Conservation (phyloP, 2,329 filamentous ascomycete species). For the Niveomyces coronatus region DNA sequence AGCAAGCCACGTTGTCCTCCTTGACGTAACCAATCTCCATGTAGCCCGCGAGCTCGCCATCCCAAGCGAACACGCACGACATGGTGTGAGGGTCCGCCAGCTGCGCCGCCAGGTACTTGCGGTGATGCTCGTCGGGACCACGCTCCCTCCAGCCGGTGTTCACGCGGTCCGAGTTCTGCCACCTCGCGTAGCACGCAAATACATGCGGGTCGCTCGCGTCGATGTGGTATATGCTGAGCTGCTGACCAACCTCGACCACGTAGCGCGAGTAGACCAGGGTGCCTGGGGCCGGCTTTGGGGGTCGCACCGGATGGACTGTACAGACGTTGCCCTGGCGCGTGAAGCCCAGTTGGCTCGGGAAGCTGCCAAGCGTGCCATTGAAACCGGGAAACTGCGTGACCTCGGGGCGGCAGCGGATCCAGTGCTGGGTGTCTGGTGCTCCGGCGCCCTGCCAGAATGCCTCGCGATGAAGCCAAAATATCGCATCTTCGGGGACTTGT, state of each 20-base stretch:
- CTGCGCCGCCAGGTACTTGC: constrained; percentile 16
- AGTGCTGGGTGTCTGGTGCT: constrained; percentile 17
- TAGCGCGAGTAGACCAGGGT: constrained; percentile 17
- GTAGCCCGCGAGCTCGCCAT: constrained; percentile 18
- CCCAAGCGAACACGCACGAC: constrained; percentile 21
- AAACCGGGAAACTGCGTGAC: constrained; percentile 17
- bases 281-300: constrained; percentile 17
- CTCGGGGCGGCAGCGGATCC: constrained; percentile 16
- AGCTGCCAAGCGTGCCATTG: constrained; percentile 15
- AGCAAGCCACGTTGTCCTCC: constrained; percentile 20
- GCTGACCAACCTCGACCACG: constrained; percentile 18
- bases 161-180: constrained; percentile 21
- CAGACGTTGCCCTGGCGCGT: constrained; percentile 19
- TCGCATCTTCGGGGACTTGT: not conserved
- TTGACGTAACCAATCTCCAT: constrained; percentile 19
- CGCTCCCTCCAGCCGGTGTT: constrained; percentile 19
- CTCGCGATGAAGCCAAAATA: constrained; percentile 16
- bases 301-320: constrained; percentile 18
- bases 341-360: constrained; percentile 17
- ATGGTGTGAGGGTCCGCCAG: constrained; percentile 18
- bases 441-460: constrained; percentile 18
- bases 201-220: constrained; percentile 16
- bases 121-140: constrained; percentile 18
- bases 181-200: constrained; percentile 16
- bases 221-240: constrained; percentile 16